Conservation (phyloP, 495 filamentous ascomycete species). For the Aspergillus affinis region DNA sequence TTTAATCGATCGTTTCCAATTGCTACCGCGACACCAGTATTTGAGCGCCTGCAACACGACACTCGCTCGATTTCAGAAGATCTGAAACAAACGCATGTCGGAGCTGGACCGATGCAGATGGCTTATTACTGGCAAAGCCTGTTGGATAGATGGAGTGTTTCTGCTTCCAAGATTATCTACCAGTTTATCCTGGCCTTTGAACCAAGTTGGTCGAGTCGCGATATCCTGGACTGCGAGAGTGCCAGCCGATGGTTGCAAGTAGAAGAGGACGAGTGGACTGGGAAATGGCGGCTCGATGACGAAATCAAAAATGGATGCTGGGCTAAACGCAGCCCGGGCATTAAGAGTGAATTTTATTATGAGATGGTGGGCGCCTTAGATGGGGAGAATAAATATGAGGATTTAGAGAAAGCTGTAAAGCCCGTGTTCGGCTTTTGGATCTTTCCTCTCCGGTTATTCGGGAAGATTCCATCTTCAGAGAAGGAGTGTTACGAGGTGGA, state of each 20-base stretch:
- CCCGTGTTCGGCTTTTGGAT: constrained; percentile 12
- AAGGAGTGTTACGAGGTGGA: background rate
- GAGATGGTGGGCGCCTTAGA: background rate
- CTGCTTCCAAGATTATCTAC: background rate
- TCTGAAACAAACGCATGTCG: constrained; percentile 4
- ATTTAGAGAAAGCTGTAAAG: constrained; percentile 9
- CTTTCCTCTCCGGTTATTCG: constrained; percentile 3
- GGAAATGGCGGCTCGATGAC: background rate
- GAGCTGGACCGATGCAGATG: background rate
- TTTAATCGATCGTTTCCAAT: background rate
- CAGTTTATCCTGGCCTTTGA: background rate
- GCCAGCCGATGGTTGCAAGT: background rate
- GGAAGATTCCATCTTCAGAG: background rate
- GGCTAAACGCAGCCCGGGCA: background rate
- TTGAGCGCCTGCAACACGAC: constrained; percentile 5
- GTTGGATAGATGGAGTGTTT: background rate
- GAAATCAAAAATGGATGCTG: background rate
- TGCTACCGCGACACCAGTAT: background rate
- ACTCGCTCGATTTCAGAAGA: constrained; percentile 2
- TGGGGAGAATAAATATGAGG: constrained; percentile 5
- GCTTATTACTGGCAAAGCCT: background rate
- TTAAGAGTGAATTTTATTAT: background rate
- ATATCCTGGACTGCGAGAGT: background rate
- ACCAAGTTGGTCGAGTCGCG: background rate
- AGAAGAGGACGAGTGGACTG: background rate